Conservation (phyloP, 2,329 filamentous ascomycete genomes). For the Daldinia eschscholtzii region DNA sequence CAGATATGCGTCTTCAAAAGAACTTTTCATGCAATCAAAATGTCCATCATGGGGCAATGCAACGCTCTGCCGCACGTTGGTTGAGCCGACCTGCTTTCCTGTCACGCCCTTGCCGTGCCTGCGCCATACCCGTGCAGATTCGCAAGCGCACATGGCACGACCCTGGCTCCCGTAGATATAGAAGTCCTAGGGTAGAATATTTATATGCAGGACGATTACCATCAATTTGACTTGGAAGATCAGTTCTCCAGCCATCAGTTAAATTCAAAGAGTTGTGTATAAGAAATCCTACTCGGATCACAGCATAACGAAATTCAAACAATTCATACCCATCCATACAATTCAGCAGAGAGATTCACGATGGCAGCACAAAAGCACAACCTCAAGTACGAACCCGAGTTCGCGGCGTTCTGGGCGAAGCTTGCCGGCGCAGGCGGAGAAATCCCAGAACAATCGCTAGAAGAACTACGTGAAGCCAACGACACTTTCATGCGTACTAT, state of each 20-base stretch:
- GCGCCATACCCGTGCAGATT: constrained; percentile 8
- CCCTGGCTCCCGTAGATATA: constrained; percentile 7
- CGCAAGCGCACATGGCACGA: constrained; percentile 8
- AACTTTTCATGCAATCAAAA: constrained; percentile 6
- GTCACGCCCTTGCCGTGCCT: not conserved
- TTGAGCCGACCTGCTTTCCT: not conserved
- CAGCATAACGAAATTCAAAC: constrained; percentile 3
- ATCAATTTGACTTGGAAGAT: not conserved
- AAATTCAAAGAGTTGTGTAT: not conserved
- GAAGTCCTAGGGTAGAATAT: constrained; percentile 1
- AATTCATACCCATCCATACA: not conserved
- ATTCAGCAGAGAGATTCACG: not conserved
- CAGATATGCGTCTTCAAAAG: constrained; percentile 4
- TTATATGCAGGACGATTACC: not conserved
- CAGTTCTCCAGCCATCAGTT: not conserved
- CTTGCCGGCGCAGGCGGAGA: not conserved
- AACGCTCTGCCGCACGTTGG: not conserved
- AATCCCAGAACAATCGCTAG: not conserved
- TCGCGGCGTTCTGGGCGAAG: constrained; percentile 6
- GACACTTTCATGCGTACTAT: constrained; percentile 33
- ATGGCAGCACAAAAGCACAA: not conserved
- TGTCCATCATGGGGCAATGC: not conserved
- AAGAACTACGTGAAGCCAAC: constrained; percentile 38
- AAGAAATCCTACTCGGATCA: not conserved
- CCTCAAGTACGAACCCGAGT: constrained; percentile 7